These are phyloP conservation scores for Gremmenia infestans DNA, from an alignment of 2,329 filamentous ascomycete genomes.

Conservation along the genomic window DNA sequence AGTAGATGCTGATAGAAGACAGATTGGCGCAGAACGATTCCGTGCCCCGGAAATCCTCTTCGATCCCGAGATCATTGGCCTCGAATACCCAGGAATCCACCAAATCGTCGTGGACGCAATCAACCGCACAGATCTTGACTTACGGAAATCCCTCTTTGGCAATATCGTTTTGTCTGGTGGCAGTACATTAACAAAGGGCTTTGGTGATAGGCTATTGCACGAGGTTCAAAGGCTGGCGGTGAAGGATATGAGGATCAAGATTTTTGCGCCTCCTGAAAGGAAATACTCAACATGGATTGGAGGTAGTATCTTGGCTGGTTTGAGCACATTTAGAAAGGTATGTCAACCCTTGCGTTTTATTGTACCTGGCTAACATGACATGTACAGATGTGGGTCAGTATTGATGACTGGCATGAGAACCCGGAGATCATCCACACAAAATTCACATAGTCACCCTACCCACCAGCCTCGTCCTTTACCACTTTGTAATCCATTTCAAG, in stretches of 20 bases:
- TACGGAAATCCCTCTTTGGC: slow-evolving; percentile 87
- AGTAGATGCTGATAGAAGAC: slow-evolving; percentile 18
- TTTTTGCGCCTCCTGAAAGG: slow-evolving; percentile 93
- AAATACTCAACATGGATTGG: slow-evolving; percentile 99
- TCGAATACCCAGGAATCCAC: slow-evolving; percentile 95
- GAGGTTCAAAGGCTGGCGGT: slow-evolving; percentile 92
- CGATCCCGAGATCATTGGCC: slow-evolving; percentile 92
- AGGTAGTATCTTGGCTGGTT: slow-evolving; percentile 89
- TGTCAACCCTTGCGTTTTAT: slow-evolving; percentile 27
- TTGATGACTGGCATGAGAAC: slow-evolving; percentile 99
- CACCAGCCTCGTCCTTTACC: not conserved
- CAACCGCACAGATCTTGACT: slow-evolving; percentile 88
- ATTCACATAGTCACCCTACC: slow-evolving; percentile 59
- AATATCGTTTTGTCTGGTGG: slow-evolving; percentile 97
- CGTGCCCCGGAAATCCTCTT: slow-evolving; percentile 95
- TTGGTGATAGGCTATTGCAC: slow-evolving; percentile 84
- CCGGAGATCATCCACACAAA: slow-evolving; percentile 98
- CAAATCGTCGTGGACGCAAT: slow-evolving; percentile 98
- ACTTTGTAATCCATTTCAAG: not conserved
- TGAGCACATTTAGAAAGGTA: slow-evolving; percentile 98
- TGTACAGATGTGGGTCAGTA: slow-evolving; percentile 95
- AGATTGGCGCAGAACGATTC: slow-evolving; percentile 92
- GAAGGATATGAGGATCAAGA: slow-evolving; percentile 99
- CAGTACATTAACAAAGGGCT: slow-evolving; percentile 93
- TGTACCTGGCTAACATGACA: slow-evolving; percentile 8